Conservation (phyloP, 495 filamentous ascomycete species). For the Podospora comata region DNA sequence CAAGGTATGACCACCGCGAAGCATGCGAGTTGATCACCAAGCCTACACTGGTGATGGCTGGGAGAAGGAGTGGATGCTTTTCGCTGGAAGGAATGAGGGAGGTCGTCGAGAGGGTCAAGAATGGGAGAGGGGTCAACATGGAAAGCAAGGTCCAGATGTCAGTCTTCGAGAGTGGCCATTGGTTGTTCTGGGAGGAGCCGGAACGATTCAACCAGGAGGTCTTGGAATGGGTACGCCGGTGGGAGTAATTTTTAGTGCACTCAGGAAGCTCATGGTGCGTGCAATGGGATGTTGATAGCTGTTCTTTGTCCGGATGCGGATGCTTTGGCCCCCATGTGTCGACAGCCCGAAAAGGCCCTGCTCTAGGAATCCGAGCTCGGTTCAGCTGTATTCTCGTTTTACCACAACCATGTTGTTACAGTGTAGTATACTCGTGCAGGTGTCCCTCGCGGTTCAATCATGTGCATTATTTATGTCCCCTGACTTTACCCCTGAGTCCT, state of each 20-base stretch:
- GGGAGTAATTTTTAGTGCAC: neutral
- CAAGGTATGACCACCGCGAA: constrained; percentile 46
- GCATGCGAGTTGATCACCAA: constrained; percentile 35
- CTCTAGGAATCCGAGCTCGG: no score
- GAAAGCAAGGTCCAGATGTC: constrained; percentile 29
- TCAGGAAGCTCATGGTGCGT: no score
- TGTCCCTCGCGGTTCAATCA: no score
- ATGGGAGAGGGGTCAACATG: neutral
- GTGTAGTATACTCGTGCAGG: no score
- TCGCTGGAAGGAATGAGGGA: constrained; percentile 40
- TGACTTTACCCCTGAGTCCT: no score
- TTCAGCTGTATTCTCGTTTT: no score
- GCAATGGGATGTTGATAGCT: no score
- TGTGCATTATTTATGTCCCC: no score
- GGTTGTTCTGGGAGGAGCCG: constrained; percentile 48
- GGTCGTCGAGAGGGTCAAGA: constrained; percentile 34
- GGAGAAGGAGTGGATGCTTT: constrained; percentile 44
- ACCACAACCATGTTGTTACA: no score
- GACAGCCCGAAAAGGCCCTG: no score
- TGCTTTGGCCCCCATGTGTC: no score
- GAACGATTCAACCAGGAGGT: constrained; percentile 40
- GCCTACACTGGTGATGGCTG: constrained; percentile 40
- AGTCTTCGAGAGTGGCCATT: constrained; percentile 44
- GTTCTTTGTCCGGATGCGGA: no score
- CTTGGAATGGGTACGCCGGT: constrained; percentile 31